These are phyloP conservation scores for Torrubiellomyces zombiae DNA, from an alignment of 2,329 filamentous ascomycete genomes.

Conservation along the genomic window DNA sequence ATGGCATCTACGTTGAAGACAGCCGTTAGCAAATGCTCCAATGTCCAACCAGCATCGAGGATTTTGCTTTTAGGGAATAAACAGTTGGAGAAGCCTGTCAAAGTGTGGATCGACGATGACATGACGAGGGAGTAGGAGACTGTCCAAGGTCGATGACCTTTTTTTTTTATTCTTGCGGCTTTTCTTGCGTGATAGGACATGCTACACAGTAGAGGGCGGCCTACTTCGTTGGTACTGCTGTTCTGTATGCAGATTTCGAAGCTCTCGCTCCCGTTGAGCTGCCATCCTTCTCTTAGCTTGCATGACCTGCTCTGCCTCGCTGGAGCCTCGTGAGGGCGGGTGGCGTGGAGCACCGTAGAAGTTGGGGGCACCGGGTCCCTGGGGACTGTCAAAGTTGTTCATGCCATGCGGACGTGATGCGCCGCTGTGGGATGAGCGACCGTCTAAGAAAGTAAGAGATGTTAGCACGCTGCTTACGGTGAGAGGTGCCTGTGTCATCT, in stretches of 20 bases:
- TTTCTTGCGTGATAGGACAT: conserved; percentile 20
- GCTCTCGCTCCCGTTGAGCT: conserved; percentile 94
- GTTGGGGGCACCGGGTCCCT: conserved; percentile 68
- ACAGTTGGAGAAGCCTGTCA: too few species aligned
- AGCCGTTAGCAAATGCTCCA: conserved; percentile 20
- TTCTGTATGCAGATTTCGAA: conserved; percentile 99
- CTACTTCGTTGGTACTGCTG: conserved; percentile 99
- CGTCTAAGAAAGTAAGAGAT: conserved; percentile 39
- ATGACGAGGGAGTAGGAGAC: conserved; percentile 5
- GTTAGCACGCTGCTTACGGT: too few species aligned
- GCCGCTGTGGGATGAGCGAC: conserved; percentile 47
- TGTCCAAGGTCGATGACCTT: conserved; percentile 10
- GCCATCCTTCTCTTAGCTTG: conserved; percentile 99
- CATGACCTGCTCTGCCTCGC: conserved; percentile 95
- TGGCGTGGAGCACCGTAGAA: conserved; percentile 92
- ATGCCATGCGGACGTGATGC: conserved; percentile 65
- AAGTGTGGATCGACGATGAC: too few species aligned
- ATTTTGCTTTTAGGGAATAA: too few species aligned
- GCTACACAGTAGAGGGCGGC: conserved; percentile 62
- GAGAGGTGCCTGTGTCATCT: too few species aligned
- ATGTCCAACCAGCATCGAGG: conserved; percentile 7
- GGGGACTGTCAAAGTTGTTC: conserved; percentile 59
- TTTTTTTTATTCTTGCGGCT: conserved; percentile 23
- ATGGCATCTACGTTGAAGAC: conserved; percentile 31
- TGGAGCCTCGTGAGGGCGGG: conserved; percentile 65